These are phyloP conservation scores for Tetrastigma voinierianum DNA, from an alignment of 164 flowering plant species.

Conservation along the genomic window DNA sequence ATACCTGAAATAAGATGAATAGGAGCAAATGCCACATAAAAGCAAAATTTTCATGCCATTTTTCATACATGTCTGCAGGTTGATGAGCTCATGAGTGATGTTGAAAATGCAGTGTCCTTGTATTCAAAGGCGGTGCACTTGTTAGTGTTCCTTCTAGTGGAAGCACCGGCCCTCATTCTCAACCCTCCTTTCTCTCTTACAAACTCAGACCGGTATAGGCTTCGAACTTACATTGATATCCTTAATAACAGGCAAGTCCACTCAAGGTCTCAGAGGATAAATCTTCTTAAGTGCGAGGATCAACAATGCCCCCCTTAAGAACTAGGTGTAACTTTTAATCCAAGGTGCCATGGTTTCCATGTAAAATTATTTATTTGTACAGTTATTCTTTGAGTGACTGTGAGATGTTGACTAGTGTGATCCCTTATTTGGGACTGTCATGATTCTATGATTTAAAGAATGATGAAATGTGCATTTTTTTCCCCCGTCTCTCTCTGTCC, in stretches of 20 bases:
- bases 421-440: conserved; percentile 7
- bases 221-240: conserved; percentile 68
- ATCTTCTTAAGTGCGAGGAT: conserved; percentile 60
- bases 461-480: conserved; percentile 6
- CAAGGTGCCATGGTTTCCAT: conserved; percentile 1
- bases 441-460: conserved; percentile 4
- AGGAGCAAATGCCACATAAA: no score
- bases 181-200: conserved; percentile 94
- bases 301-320: conserved; percentile 33
- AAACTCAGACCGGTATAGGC: conserved; percentile 75
- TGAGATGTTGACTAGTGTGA: background rate
- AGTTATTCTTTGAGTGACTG: conserved; percentile 47
- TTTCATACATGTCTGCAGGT: conserved; percentile 20
- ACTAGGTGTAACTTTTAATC: background rate
- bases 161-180: conserved; percentile 85
- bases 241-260: conserved; percentile 70
- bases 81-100: conserved; percentile 74
- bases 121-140: conserved; percentile 81
- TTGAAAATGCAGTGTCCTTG: conserved; percentile 52
- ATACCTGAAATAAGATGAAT: no score
- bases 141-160: conserved; percentile 75
- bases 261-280: conserved; percentile 63
- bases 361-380: conserved; percentile 50
- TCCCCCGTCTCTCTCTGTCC: background rate
- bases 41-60: no score